Percentiles rank a stretch among this genome's conserved stretches.
These are phyloP conservation scores for Ajuga chamaepitys DNA, from an alignment of 257 asterid genomes.

Conservation along the genomic window DNA sequence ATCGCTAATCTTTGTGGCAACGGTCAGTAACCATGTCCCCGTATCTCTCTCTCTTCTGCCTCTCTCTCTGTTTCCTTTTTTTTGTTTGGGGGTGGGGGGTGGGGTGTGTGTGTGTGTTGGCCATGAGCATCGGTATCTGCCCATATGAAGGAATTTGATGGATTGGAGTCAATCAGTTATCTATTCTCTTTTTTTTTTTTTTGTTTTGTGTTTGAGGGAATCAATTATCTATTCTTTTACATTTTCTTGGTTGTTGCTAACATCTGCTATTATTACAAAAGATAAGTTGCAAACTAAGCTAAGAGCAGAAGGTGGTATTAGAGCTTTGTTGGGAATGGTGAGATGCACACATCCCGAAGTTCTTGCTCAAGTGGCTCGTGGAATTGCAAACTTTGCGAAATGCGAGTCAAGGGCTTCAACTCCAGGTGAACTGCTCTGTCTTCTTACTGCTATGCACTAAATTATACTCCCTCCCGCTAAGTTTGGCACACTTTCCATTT, in stretches of 20 bases:
- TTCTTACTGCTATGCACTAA: neutral
- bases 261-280: constrained; percentile 18
- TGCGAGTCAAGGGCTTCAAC: constrained; percentile 79
- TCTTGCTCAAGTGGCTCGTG: constrained; percentile 92
- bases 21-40: constrained; percentile 29
- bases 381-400: constrained; percentile 85
- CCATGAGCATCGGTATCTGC: neutral
- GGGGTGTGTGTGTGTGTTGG: no score
- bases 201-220: no score
- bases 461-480: neutral
- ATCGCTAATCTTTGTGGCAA: constrained; percentile 87
- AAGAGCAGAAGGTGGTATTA: constrained; percentile 70
- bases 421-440: constrained; percentile 41
- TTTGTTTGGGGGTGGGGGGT: no score
- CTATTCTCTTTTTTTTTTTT: neutral
- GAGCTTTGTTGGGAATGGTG: constrained; percentile 75
- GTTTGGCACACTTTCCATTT: no score
- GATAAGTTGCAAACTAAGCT: constrained; percentile 60
- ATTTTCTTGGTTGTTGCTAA: constrained; percentile 5
- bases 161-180: neutral
- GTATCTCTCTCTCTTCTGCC: neutral
- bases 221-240: no score
- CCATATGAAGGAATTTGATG: neutral
- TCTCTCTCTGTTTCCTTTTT: no score
- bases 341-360: constrained; percentile 80